Base-by-base conservation (phyloP, 805 yeast genomes). In the Starmerella vaccinii region DNA sequence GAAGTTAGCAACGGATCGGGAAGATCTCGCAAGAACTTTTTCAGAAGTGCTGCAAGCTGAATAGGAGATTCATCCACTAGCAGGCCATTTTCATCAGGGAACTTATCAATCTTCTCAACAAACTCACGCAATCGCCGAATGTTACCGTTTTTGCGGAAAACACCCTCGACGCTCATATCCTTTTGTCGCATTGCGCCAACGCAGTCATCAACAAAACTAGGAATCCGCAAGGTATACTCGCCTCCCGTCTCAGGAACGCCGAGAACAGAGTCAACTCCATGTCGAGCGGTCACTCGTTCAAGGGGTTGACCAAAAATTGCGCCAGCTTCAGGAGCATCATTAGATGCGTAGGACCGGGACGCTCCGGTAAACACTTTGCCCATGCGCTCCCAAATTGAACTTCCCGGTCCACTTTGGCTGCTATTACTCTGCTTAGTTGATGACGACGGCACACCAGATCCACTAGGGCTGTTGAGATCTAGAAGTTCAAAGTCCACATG, bases 121-220 rank as follows among this genome's bases (percentile, higher is more conserved):
- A 89, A 68, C 57, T 81, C 84, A 58, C 82, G 78, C 46, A 90
- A 71, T 41, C 84, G 76, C 59, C 88, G 80, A 62, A 92, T 89
- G 63, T 92, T 92, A 61, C 99, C 99, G 63, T 92, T 92, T 63
- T 89, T 83, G 61, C 99, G 78, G 75, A 92, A 92, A 4, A 92
- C 82, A 53, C 98, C 98, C 66, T 92, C 98, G 9, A 69, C 88
- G 2, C 97, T 85, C 82, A 90, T 78, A 67, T 92, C 97, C 73
- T 85, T 87, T 53, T 83, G 90, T 48, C 85, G 77, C 71, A 92
- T 76, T 0, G 95, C 84, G 27, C 78, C 76, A 32, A 92, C 78
- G 16, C 89, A 70, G 61, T 92, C 97, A 60, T 90, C 97, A 39
- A 92, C 74, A 34, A 92, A 71, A 44, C 85, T 74, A 0, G 99